Conservation (phyloP, 139 green algal genomes). For the Pseudopediastrum boryanum region DNA sequence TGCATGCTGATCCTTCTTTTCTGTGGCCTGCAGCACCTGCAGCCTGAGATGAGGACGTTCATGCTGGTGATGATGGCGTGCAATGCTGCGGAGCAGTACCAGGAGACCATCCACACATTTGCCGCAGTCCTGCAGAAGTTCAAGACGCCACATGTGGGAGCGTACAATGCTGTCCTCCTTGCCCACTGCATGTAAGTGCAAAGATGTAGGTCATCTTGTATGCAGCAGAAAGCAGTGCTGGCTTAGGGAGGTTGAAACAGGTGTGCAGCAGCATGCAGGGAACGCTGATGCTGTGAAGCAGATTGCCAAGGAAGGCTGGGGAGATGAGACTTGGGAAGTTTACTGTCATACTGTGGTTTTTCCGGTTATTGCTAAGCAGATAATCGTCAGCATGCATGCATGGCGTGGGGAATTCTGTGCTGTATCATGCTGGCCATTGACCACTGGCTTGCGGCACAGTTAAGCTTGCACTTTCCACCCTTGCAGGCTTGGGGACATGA, state of each 20-base stretch:
- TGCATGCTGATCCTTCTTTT: neutral
- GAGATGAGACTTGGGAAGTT: too few relatives aligned
- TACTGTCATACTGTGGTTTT: too few relatives aligned
- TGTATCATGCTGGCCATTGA: conserved; percentile 1
- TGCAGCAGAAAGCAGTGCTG: too few relatives aligned
- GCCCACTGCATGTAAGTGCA: conserved; percentile 49
- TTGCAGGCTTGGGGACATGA: conserved; percentile 23
- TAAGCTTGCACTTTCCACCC: too few relatives aligned
- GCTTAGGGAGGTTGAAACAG: too few relatives aligned
- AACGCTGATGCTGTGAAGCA: too few relatives aligned
- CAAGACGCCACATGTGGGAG: conserved; percentile 60
- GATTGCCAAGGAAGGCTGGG: too few relatives aligned
- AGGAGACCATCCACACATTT: conserved; percentile 50
- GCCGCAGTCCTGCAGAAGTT: conserved; percentile 50
- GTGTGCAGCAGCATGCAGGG: too few relatives aligned
- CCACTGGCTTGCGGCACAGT: too few relatives aligned
- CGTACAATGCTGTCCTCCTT: conserved; percentile 69
- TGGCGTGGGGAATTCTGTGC: conserved; percentile 3
- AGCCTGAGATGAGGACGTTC: conserved; percentile 72
- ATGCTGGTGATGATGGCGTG: conserved; percentile 79
- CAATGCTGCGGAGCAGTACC: conserved; percentile 64
- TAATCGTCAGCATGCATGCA: neutral
- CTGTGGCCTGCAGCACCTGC: conserved; percentile 47
- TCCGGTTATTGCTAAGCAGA: too few relatives aligned
- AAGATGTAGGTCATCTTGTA: too few relatives aligned